Conservation (phyloP, 2,329 filamentous ascomycete species). For the Aspergillus melleus region DNA sequence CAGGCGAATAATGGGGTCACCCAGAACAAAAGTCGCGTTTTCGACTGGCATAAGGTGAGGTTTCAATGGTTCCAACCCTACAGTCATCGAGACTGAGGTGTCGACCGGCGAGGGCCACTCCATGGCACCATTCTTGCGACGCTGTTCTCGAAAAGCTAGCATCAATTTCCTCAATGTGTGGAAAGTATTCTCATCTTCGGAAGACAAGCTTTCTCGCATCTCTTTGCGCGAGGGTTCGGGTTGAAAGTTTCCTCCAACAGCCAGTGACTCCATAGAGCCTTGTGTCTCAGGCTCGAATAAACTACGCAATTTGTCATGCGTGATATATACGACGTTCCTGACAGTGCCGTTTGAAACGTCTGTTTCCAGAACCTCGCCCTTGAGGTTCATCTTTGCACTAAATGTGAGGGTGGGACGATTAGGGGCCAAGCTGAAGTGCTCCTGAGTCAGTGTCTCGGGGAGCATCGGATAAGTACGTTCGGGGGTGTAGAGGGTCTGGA, state of each 20-base stretch:
- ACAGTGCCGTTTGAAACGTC: conserved; percentile 55
- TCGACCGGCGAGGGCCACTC: conserved; percentile 28
- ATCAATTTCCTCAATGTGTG: conserved; percentile 39
- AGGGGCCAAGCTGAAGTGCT: conserved; percentile 54
- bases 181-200: conserved; percentile 38
- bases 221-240: conserved; percentile 19
- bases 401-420: conserved; percentile 62
- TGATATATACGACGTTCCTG: conserved; percentile 56
- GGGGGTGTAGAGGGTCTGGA: conserved; percentile 54
- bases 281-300: conserved; percentile 35
- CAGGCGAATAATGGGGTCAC: conserved; percentile 46
- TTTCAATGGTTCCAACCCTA: conserved; percentile 20
- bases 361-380: conserved; percentile 55
- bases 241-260: conserved; percentile 32
- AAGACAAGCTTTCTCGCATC: conserved; percentile 28
- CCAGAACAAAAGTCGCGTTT: conserved; percentile 35
- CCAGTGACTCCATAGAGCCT: conserved; percentile 20
- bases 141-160: conserved; percentile 37
- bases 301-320: conserved; percentile 43
- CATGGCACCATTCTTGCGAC: conserved; percentile 41
- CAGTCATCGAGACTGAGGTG: conserved; percentile 27
- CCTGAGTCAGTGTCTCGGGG: conserved; percentile 49
- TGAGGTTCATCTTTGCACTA: conserved; percentile 54
- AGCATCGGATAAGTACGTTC: conserved; percentile 60
- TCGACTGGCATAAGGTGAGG: conserved; percentile 32